Percentiles rank a stretch among this genome's conserved stretches.
Evolutionary conservation across 495 filamentous ascomycete genomes (phyloP).

Genomic region (Glarea lozoyensis): DNA sequence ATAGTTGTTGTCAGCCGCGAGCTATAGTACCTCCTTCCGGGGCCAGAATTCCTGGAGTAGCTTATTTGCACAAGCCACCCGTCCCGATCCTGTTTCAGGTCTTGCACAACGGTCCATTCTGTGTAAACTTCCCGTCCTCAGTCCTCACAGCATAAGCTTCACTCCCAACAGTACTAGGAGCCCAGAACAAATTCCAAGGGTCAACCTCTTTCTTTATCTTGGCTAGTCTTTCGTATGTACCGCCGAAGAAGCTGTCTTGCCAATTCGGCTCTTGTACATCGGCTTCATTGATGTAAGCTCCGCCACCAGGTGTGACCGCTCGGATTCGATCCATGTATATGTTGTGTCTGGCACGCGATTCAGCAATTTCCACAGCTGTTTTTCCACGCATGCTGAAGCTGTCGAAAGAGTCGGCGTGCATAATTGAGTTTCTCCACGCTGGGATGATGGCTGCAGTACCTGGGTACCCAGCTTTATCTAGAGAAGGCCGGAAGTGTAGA

Average conservation of each 20-base stretch:
- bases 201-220: constrained; percentile 47
- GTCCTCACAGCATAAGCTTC: constrained; percentile 40
- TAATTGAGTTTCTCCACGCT: constrained; percentile 46
- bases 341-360: constrained; percentile 22
- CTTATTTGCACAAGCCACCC: no score
- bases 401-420: constrained; percentile 23
- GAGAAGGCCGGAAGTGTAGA: no score
- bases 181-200: constrained; percentile 50
- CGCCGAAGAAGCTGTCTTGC: constrained; percentile 41
- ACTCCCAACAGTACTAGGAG: constrained; percentile 49
- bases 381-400: constrained; percentile 28
- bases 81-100: no score
- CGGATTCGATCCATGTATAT: constrained; percentile 27
- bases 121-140: constrained; percentile 5
- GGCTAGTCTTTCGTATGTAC: constrained; percentile 35
- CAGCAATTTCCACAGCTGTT: constrained; percentile 24
- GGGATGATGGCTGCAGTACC: constrained; percentile 35
- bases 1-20: no score
- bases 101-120: no score
- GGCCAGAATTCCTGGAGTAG: no score
- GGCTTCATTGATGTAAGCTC: constrained; percentile 36
- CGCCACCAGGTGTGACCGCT: constrained; percentile 28
- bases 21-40: no score
- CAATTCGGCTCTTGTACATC: constrained; percentile 44
- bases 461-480: constrained; percentile 29